Base-by-base conservation (phyloP, 441 rosid species). In the Populus tomentosa region DNA sequence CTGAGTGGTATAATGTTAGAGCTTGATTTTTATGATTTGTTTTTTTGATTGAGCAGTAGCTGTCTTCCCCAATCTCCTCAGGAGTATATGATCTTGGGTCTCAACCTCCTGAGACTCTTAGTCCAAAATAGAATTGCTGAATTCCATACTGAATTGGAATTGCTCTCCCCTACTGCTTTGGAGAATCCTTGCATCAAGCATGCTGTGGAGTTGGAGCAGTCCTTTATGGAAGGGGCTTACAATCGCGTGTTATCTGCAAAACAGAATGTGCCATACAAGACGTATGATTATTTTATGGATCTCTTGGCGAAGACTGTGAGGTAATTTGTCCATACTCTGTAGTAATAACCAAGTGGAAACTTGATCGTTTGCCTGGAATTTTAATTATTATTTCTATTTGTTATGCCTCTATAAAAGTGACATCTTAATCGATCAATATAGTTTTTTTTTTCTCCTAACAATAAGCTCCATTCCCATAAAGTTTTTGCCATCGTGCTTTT, bases 191-290 rank as follows among this genome's bases (percentile, higher is more conserved):
- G 98, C 87, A 94, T 96, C 87, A 88, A 89, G 80, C 95, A 96
- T 78, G 99, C 98, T 1, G 98, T 96, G 35, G 98, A 96, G 89
- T 85, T 96, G 87, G 99, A 96, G 92, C 99, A 96, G 78, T 96
- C 99, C 0, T 96, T 94, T 86, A 96, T 96, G 99, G 98, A 96
- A 80, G 98, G 98, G 81, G 98, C 99, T 69, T 94, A 94, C 76
- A 94, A 96, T 83, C 98, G 98, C 71, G 98, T 96, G 46, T 75
- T 91, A 78, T 92, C 90, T 87, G 98, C 99, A 75, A 89, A 93
- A 68, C 98, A 94, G 84, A 96, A 88, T 9, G 99, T 90, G 2
- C 99, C 98, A 67, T 88, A 94, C 82, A 92, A 88, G 72, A 88
- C 89, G 65, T 96, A 92, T 75, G 97, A 90, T 70, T 94, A 96